Percentiles rank a stretch among this genome's conserved stretches.
Evolutionary conservation across 2,329 filamentous ascomycete genomes (phyloP).

Genomic region (Arthroderma uncinatum): DNA sequence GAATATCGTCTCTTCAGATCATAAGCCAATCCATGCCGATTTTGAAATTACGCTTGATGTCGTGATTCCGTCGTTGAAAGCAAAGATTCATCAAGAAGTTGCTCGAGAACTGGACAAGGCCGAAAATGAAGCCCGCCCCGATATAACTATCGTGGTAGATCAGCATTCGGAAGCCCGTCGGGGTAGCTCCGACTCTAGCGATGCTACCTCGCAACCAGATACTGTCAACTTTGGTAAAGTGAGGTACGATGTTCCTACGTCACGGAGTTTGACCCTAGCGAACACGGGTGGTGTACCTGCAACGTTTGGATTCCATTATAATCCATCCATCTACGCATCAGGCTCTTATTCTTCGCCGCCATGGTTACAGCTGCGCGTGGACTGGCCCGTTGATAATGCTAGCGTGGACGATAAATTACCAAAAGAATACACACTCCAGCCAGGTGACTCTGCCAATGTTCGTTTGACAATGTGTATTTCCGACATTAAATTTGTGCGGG

Average conservation of each 20-base stretch:
- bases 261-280: conserved; percentile 65
- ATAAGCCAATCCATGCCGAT: conserved; percentile 78
- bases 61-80: conserved; percentile 73
- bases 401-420: conserved; percentile 16
- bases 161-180: conserved; percentile 17
- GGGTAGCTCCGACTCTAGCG: conserved; percentile 24
- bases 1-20: conserved; percentile 80
- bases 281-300: conserved; percentile 81
- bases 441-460: conserved; percentile 69
- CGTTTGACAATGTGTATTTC: conserved; percentile 57
- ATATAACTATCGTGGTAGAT: conserved; percentile 73
- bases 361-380: conserved; percentile 64
- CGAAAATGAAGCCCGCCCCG: conserved; percentile 81
- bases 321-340: conserved; percentile 43
- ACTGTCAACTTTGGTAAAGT: conserved; percentile 71
- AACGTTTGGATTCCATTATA: conserved; percentile 67
- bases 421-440: conserved; percentile 57
- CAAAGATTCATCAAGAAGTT: conserved; percentile 73
- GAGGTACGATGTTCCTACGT: conserved; percentile 54
- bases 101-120: conserved; percentile 77
- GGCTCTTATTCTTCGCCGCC: conserved; percentile 37
- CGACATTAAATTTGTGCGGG: conserved; percentile 51
- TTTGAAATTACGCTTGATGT: conserved; percentile 80
- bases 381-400: conserved; percentile 37
- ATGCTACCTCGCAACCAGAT: conserved; percentile 32